phyloP scores from a whole-genome alignment of 1,284 basidiomycete species.

The Fomitopsis schrenkii region DNA sequence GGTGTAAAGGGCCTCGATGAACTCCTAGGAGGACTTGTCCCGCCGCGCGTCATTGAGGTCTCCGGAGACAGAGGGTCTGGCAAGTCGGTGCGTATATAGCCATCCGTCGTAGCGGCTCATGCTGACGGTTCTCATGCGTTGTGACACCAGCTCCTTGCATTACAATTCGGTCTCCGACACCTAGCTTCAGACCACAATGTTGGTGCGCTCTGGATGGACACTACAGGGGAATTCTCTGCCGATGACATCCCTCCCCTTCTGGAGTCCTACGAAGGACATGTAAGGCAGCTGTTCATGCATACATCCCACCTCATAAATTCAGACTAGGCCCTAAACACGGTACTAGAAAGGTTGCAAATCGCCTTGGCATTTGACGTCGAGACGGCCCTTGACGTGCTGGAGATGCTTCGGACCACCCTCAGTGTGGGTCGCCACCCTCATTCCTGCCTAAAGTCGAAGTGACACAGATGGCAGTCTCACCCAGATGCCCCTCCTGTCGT shows the following conservation, averaged over 20 bases:
- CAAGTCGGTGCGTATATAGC: constrained; percentile 52
- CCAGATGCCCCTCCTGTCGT: constrained; percentile 12
- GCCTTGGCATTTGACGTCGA: constrained; percentile 57
- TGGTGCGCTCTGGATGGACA: constrained; percentile 66
- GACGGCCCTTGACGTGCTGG: constrained; percentile 45
- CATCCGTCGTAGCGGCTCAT: not conserved
- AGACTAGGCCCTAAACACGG: constrained; percentile 28
- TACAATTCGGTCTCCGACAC: constrained; percentile 53
- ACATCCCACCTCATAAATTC: not conserved
- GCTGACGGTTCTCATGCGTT: not conserved
- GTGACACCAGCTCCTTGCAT: constrained; percentile 46
- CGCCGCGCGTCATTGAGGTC: constrained; percentile 54
- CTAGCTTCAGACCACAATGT: constrained; percentile 35
- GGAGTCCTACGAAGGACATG: constrained; percentile 30
- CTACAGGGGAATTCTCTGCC: constrained; percentile 58
- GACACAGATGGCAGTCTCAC: constrained; percentile 5
- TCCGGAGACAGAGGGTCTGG: constrained; percentile 59
- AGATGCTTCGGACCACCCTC: constrained; percentile 20
- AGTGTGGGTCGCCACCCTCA: constrained; percentile 9
- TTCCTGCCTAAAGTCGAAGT: not conserved
- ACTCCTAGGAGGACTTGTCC: constrained; percentile 43
- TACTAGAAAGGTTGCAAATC: constrained; percentile 37
- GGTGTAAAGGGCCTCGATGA: constrained; percentile 47
- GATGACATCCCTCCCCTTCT: constrained; percentile 42
- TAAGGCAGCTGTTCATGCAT: constrained; percentile 14